These are phyloP conservation scores for Trichoderma sp. DNA, from an alignment of 2,329 filamentous ascomycete genomes.

Conservation along the genomic window DNA sequence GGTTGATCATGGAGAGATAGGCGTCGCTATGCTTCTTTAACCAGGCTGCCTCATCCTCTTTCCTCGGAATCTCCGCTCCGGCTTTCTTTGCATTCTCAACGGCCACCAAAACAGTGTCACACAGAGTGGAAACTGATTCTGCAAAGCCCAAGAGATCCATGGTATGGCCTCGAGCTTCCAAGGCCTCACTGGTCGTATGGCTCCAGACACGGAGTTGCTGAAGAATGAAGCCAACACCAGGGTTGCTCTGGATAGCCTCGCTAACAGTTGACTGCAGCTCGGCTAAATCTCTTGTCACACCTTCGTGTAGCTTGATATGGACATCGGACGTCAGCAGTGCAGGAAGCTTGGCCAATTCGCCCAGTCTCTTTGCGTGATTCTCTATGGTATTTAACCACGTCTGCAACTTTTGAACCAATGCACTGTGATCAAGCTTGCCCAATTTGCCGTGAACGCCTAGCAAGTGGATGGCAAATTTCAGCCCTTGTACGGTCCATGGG, in stretches of 20 bases:
- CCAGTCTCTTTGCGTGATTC: constrained; percentile 44
- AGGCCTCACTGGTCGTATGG: constrained; percentile 31
- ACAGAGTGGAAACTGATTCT: constrained; percentile 60
- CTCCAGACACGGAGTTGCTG: constrained; percentile 69
- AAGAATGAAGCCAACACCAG: constrained; percentile 65
- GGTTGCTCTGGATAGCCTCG: constrained; percentile 42
- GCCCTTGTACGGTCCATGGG: constrained; percentile 69
- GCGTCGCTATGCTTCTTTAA: constrained; percentile 48
- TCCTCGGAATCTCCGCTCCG: constrained; percentile 43
- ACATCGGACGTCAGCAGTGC: constrained; percentile 47
- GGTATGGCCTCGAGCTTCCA: constrained; percentile 18
- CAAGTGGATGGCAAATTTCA: constrained; percentile 63
- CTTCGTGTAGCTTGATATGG: constrained; percentile 36
- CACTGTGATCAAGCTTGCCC: constrained; percentile 52
- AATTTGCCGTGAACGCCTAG: constrained; percentile 68
- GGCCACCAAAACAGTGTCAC: constrained; percentile 76
- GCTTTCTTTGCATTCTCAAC: constrained; percentile 70
- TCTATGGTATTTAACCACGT: constrained; percentile 53
- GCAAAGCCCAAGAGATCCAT: constrained; percentile 51
- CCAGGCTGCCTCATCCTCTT: constrained; percentile 41
- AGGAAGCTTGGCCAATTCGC: constrained; percentile 52
- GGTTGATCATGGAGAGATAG: constrained; percentile 55
- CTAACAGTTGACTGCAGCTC: constrained; percentile 46
- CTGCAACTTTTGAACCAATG: constrained; percentile 48
- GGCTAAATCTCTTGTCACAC: constrained; percentile 40